phyloP scores from a whole-genome alignment of 2,329 filamentous ascomycete species.

The Amylocarpus encephaloides region DNA sequence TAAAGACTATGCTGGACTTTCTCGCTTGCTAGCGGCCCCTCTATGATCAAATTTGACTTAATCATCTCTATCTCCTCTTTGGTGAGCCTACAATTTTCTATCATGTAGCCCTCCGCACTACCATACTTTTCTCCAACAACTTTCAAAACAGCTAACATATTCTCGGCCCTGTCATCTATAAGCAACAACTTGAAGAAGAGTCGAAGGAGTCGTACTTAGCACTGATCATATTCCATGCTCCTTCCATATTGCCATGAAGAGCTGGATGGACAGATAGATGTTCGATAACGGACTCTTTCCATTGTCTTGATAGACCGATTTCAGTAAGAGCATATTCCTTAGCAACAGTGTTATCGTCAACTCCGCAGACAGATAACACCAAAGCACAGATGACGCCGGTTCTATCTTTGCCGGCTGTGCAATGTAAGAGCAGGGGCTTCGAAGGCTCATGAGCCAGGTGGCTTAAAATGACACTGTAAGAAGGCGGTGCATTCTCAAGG shows the following conservation, averaged over 20 bases:
- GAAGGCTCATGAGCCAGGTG: slow-evolving; percentile 32
- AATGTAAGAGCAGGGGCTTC: slow-evolving; percentile 59
- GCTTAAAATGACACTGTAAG: slow-evolving; percentile 48
- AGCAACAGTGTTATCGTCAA: slow-evolving; percentile 52
- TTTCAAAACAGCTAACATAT: slow-evolving; percentile 44
- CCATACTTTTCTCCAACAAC: slow-evolving; percentile 56
- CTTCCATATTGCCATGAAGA: slow-evolving; percentile 35
- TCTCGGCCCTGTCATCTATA: slow-evolving; percentile 35
- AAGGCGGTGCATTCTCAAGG: slow-evolving; percentile 44
- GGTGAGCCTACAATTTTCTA: slow-evolving; percentile 50
- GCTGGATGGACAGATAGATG: slow-evolving; percentile 45
- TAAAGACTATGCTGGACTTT: slow-evolving; percentile 9
- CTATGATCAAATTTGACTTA: slow-evolving; percentile 41
- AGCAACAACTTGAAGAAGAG: slow-evolving; percentile 1
- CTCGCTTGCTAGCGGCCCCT: slow-evolving; percentile 17
- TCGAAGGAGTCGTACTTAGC: slow-evolving; percentile 27
- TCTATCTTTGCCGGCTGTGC: slow-evolving; percentile 71
- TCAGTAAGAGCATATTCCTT: slow-evolving; percentile 65
- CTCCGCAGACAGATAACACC: slow-evolving; percentile 56
- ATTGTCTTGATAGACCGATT: slow-evolving; percentile 45
- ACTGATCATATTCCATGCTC: slow-evolving; percentile 39
- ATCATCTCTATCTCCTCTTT: slow-evolving; percentile 48
- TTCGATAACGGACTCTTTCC: slow-evolving; percentile 45
- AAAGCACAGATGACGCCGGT: slow-evolving; percentile 66
- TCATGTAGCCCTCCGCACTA: slow-evolving; percentile 57